phyloP scores from a whole-genome alignment of 2,329 filamentous ascomycete genomes.

The Thielaviopsis euricoi region DNA sequence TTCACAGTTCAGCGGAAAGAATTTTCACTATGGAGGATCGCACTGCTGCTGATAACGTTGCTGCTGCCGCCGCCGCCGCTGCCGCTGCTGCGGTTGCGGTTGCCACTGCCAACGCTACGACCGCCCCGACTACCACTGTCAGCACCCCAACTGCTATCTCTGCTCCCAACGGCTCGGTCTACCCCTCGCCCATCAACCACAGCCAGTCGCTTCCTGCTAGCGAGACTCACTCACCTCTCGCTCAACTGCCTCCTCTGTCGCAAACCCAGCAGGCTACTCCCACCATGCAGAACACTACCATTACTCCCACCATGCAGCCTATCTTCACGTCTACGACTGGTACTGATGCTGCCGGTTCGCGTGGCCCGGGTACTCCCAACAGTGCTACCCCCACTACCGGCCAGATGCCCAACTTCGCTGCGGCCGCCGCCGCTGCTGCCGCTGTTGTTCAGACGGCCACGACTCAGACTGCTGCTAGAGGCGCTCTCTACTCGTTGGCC shows the following conservation, averaged over 20 bases:
- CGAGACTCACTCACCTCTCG: constrained; percentile 9
- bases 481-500: constrained; percentile 34
- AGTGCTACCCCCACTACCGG: constrained; percentile 8
- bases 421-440: constrained; percentile 6
- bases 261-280: constrained; percentile 11
- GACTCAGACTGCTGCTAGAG: constrained; percentile 30
- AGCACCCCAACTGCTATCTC: constrained; percentile 7
- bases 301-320: constrained; percentile 10
- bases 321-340: constrained; percentile 6
- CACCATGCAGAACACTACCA: not conserved
- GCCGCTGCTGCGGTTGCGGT: not conserved
- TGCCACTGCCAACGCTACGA: not conserved
- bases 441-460: constrained; percentile 16
- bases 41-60: constrained; percentile 1
- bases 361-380: constrained; percentile 9
- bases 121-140: constrained; percentile 1
- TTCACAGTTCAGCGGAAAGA: not conserved
- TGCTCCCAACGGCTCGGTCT: constrained; percentile 10
- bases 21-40: constrained; percentile 10
- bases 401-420: constrained; percentile 12
- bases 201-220: constrained; percentile 11
- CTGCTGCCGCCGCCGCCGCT: constrained; percentile 5
- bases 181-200: constrained; percentile 10
- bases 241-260: constrained; percentile 10
- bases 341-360: constrained; percentile 8